A percentile compares a stretch with the other conserved stretches of the same genome.
Conservation (phyloP, 2,329 filamentous ascomycete species). For the Pseudogymnoascus sp. region DNA sequence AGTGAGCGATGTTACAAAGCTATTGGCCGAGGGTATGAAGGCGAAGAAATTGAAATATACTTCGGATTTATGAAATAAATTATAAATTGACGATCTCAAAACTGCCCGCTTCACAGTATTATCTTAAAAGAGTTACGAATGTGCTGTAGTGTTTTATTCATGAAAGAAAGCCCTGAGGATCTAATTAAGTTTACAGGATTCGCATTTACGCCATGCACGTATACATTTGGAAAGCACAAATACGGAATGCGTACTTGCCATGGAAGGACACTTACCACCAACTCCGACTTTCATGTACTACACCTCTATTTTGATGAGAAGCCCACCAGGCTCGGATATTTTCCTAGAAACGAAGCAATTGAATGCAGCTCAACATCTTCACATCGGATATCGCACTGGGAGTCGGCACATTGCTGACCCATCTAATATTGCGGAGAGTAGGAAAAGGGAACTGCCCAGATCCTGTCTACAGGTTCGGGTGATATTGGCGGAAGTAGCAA, state of each 20-base stretch:
- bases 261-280: background rate
- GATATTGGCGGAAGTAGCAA: background rate
- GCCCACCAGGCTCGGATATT: background rate
- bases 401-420: background rate
- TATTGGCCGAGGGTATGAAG: slow-evolving; percentile 37
- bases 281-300: background rate
- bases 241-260: background rate
- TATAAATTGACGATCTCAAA: background rate
- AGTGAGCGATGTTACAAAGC: slow-evolving; percentile 44
- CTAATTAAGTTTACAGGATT: background rate
- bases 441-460: background rate
- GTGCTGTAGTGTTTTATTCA: background rate
- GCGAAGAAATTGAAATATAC: slow-evolving; percentile 30
- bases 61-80: background rate
- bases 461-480: background rate
- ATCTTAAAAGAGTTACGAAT: background rate
- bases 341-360: background rate
- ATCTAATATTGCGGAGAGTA: background rate
- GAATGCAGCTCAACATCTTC: background rate
- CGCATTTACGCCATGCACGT: background rate
- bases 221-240: background rate
- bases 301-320: background rate
- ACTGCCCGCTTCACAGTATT: background rate
- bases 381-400: background rate
- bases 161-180: background rate